A percentile compares a stretch with the other conserved stretches of the same genome.
These are phyloP conservation scores for Lodderomyces pseudojiufengensis DNA, from an alignment of 1,139 yeast species.

Conservation along the genomic window DNA sequence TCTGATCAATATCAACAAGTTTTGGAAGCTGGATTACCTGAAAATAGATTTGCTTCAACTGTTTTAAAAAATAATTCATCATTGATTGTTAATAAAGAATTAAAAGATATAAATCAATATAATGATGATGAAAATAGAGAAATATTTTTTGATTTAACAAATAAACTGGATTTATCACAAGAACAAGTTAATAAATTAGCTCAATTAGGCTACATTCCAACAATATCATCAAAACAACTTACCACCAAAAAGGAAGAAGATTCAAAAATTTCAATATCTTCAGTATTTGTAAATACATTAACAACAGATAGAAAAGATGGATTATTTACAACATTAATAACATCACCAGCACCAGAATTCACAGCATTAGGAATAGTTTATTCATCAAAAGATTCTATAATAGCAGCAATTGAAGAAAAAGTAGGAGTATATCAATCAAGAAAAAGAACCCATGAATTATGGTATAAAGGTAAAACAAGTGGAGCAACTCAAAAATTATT, in stretches of 20 bases:
- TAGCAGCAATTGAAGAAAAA: constrained; percentile 73
- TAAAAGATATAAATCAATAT: constrained; percentile 19
- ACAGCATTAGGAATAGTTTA: constrained; percentile 84
- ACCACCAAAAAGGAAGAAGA: constrained; percentile 35
- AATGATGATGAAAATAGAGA: constrained; percentile 39
- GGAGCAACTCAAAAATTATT: constrained; percentile 86
- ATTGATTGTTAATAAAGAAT: constrained; percentile 16
- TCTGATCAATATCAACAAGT: constrained; percentile 28
- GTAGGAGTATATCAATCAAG: constrained; percentile 95
- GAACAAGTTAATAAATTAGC: constrained; percentile 29
- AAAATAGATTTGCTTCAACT: constrained; percentile 47
- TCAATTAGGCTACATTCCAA: constrained; percentile 42
- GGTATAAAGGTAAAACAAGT: constrained; percentile 95
- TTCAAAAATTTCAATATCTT: constrained; percentile 44
- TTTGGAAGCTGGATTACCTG: constrained; percentile 57
- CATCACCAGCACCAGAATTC: constrained; percentile 51
- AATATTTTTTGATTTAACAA: constrained; percentile 27
- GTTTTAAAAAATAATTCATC: neutral
- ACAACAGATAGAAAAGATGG: constrained; percentile 86
- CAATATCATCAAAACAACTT: constrained; percentile 40
- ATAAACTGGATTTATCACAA: constrained; percentile 20
- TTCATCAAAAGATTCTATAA: constrained; percentile 77
- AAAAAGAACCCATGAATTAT: constrained; percentile 71
- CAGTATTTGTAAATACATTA: constrained; percentile 52
- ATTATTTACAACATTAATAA: constrained; percentile 78